Percentiles rank a stretch among this genome's conserved stretches.
These are phyloP conservation scores for Teunomyces stri DNA, from an alignment of 805 yeast genomes.

Conservation along the genomic window DNA sequence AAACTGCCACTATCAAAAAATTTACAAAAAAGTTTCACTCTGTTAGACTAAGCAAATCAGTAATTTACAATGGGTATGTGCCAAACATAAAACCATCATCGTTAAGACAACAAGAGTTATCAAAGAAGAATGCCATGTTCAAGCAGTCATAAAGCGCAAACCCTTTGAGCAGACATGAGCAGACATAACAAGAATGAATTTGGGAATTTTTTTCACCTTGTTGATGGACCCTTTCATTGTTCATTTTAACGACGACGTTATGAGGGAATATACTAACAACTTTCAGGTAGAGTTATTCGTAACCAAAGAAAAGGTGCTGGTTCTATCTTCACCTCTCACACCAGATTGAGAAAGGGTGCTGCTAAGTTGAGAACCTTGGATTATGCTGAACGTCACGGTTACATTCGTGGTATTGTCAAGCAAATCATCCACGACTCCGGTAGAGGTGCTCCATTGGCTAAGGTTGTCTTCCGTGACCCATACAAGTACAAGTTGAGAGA, in stretches of 20 bases:
- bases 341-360: conserved; percentile 99
- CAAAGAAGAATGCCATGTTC: neutral
- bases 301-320: conserved; percentile 99
- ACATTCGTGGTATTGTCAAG: conserved; percentile 99
- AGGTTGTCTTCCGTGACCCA: conserved; percentile 99
- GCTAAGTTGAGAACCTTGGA: conserved; percentile 99
- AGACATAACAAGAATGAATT: neutral
- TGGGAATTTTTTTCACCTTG: neutral
- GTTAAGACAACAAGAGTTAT: neutral
- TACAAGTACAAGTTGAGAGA: conserved; percentile 97
- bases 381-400: conserved; percentile 99
- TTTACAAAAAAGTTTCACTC: conserved; percentile 4
- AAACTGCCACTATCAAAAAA: conserved; percentile 3
- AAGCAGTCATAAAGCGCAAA: neutral
- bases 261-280: neutral
- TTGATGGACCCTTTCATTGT: neutral
- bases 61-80: conserved; percentile 4
- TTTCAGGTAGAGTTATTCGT: conserved; percentile 97
- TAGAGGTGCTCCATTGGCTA: conserved; percentile 98
- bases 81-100: neutral
- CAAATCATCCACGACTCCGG: conserved; percentile 99
- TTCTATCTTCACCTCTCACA: conserved; percentile 99
- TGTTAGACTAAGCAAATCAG: conserved; percentile 4
- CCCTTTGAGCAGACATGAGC: neutral
- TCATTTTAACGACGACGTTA: neutral